Evolutionary conservation across 495 filamentous ascomycete species (phyloP).

Genomic region (Podospora australis): DNA sequence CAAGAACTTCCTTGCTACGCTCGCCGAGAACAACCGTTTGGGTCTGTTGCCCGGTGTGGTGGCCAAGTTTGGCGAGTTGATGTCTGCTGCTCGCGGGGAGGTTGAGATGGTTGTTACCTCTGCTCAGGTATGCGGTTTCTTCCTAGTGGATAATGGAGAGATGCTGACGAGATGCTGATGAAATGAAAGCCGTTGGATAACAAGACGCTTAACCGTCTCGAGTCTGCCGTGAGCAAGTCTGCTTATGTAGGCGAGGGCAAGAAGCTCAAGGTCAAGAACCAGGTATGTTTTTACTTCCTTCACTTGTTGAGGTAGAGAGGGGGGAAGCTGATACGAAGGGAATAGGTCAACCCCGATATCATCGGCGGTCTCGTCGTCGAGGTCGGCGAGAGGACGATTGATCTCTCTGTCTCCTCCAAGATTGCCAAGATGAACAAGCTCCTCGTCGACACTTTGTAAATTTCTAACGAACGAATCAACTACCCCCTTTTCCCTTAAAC

Average conservation of each 20-base stretch:
- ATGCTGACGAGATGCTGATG: slow-evolving; percentile 4
- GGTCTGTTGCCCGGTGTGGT: slow-evolving; percentile 72
- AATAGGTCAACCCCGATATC: slow-evolving; percentile 92
- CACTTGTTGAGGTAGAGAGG: neutral
- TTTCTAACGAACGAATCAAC: slow-evolving; percentile 6
- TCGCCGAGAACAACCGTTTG: slow-evolving; percentile 95
- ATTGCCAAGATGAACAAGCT: slow-evolving; percentile 99
- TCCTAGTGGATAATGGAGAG: neutral
- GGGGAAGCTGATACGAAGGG: no score
- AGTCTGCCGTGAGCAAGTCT: slow-evolving; percentile 84
- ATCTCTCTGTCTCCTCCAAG: slow-evolving; percentile 90
- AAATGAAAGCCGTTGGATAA: slow-evolving; percentile 67
- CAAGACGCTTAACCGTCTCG: slow-evolving; percentile 77
- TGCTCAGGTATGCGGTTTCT: slow-evolving; percentile 62
- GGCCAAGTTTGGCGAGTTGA: slow-evolving; percentile 80
- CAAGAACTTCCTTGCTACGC: slow-evolving; percentile 84
- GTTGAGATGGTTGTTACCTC: slow-evolving; percentile 84
- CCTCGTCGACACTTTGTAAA: slow-evolving; percentile 88
- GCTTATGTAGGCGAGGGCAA: slow-evolving; percentile 82
- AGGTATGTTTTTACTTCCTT: slow-evolving; percentile 48
- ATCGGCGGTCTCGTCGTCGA: slow-evolving; percentile 91
- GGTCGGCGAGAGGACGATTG: slow-evolving; percentile 95
- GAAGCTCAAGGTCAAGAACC: slow-evolving; percentile 94
- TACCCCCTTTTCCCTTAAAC: slow-evolving; percentile 8
- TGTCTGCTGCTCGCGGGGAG: slow-evolving; percentile 86